Evolutionary conservation across 306 rosid species (phyloP), one percentile per base, ranked within the genome.

Genomic region (Corylus heterophylla): DNA sequence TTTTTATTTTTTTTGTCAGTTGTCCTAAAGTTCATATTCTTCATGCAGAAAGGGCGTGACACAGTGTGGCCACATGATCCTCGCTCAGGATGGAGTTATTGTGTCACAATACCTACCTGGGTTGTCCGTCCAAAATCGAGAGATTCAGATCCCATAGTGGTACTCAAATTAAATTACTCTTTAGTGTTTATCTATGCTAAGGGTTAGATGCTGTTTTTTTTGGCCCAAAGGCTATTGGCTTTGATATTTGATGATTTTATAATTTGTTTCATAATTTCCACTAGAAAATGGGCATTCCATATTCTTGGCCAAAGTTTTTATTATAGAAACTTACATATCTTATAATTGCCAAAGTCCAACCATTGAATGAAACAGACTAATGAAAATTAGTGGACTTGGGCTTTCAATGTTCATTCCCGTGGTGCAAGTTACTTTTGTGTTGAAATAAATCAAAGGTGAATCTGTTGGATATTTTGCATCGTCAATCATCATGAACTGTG

Each of bases 1-100:
- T 39, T 39, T 39, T 42, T 42, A 0, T 42, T 42, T 42, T 42
- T 47, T 22, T 67, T 56, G 66, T 71, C 55, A 18, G 17, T 71
- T 47, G 81, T 83, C 67, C 42, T 44, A 66, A 76, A 44, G 39
- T 78, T 16, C 45, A 13, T 80, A 6, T 74, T 42, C 51, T n/a
- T 88, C 87, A n/a, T 82, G 82, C 97, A 94, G 97, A 84, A 87
- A 78, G 97, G 97, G 16, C 83, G 84, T 78, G 95, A 84, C 55
- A 89, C 98, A 45, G 85, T 92, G 48, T 91, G 97, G 98, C 97
- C 97, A n/a, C 97, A 91, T 79, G 86, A 89, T 87, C 90, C 92
- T 80, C 92, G 64, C 69, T 49, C 89, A 17, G 98, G 97, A 69
- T 94, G 98, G 97, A 89, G 92, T 91, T 91, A 91, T 86, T 92